Evolutionary conservation across 1,139 yeast species (phyloP).

Genomic region (Hemisphaericaspora xylofermentans): DNA sequence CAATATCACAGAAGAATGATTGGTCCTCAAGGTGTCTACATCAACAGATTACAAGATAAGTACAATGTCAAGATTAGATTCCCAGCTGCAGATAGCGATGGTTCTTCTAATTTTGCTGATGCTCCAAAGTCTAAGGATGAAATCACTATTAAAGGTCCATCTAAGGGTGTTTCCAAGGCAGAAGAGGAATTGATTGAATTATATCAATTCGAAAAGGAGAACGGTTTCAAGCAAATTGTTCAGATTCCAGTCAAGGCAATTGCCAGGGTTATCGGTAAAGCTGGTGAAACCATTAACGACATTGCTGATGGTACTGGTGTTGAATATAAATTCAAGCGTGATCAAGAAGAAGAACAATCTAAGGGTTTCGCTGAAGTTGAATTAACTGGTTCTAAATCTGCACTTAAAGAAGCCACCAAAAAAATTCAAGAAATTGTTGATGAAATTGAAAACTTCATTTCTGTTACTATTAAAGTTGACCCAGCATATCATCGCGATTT

Average conservation of each 20-base stretch:
- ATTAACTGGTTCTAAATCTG: constrained; percentile 76
- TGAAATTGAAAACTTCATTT: constrained; percentile 65
- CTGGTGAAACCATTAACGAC: constrained; percentile 81
- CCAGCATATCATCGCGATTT: constrained; percentile 77
- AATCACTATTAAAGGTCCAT: constrained; percentile 85
- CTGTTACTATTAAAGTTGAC: constrained; percentile 65
- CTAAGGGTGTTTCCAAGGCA: constrained; percentile 83
- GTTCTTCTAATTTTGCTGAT: constrained; percentile 29
- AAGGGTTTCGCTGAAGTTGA: constrained; percentile 56
- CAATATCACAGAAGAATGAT: constrained; percentile 80
- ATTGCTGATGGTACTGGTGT: constrained; percentile 81
- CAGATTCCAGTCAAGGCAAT: constrained; percentile 71
- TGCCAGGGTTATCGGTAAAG: constrained; percentile 84
- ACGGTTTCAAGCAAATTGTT: constrained; percentile 66
- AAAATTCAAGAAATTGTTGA: constrained; percentile 63
- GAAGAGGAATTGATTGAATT: constrained; percentile 84
- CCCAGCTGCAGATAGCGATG: constrained; percentile 47
- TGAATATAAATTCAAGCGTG: constrained; percentile 63
- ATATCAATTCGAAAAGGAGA: constrained; percentile 82
- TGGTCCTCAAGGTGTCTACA: constrained; percentile 81
- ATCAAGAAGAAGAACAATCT: constrained; percentile 41
- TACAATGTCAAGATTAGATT: constrained; percentile 81
- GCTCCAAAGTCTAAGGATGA: constrained; percentile 54
- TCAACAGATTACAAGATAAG: constrained; percentile 84
- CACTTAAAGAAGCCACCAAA: constrained; percentile 71